Conservation (phyloP, 768 basidiomycete species). For the Galerina sulciceps region DNA sequence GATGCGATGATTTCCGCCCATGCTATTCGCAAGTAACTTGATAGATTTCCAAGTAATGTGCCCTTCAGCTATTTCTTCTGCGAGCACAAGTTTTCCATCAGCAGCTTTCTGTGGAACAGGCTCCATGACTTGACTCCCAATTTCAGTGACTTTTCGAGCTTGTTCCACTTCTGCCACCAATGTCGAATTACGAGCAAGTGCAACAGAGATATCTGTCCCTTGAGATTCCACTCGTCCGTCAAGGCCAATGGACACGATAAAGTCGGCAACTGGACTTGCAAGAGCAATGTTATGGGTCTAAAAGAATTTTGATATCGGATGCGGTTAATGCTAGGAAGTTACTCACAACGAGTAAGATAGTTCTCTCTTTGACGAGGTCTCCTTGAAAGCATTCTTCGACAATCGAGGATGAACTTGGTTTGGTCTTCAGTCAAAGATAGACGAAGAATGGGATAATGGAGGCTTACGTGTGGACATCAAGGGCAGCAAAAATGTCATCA, state of each 20-base stretch:
- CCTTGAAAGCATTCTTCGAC: constrained; percentile 78
- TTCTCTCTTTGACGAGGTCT: constrained; percentile 70
- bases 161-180: constrained; percentile 44
- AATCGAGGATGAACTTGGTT: constrained; percentile 73
- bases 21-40: constrained; percentile 36
- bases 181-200: constrained; percentile 24
- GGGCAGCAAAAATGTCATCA: constrained; percentile 72
- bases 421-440: too few species aligned
- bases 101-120: constrained; percentile 19
- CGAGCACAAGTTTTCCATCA: constrained; percentile 61
- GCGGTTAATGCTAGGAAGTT: not conserved
- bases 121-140: constrained; percentile 19
- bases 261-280: constrained; percentile 53
- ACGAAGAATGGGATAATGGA: not conserved
- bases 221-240: constrained; percentile 57
- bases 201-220: constrained; percentile 46
- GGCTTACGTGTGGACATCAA: constrained; percentile 44
- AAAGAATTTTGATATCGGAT: not conserved
- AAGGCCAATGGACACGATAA: constrained; percentile 53
- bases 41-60: constrained; percentile 29
- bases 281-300: constrained; percentile 54
- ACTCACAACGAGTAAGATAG: constrained; percentile 76
- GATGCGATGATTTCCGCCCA: constrained; percentile 37
- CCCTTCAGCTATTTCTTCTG: constrained; percentile 59
- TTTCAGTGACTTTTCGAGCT: constrained; percentile 28